Conservation (phyloP, 2,329 filamentous ascomycete species). For the Penicillium sp. region DNA sequence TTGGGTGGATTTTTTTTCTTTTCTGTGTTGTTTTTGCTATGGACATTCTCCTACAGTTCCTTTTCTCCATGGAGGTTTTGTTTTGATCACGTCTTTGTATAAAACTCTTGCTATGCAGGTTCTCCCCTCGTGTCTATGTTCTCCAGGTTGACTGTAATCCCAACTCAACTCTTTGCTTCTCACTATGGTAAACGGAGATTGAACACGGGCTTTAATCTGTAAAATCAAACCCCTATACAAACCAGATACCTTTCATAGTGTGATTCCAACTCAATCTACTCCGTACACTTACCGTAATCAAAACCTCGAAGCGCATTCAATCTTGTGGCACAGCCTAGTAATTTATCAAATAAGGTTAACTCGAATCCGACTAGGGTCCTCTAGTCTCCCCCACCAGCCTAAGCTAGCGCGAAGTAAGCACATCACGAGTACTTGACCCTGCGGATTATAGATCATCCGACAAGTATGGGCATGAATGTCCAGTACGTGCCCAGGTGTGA, state of each 20-base stretch:
- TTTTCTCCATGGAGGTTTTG: not conserved
- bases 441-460: no score
- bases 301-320: not conserved
- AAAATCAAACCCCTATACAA: no score
- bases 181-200: no score
- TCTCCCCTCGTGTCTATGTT: not conserved
- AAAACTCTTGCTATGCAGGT: constrained; percentile 4
- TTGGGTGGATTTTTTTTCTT: constrained; percentile 7
- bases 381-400: not conserved
- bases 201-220: no score
- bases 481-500: no score
- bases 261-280: no score
- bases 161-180: not conserved
- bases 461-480: no score
- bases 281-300: no score
- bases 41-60: not conserved
- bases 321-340: not conserved
- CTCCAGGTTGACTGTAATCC: not conserved
- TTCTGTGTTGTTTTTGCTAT: not conserved
- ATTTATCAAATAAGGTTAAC: not conserved
- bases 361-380: not conserved
- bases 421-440: no score
- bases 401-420: not conserved
- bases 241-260: no score
- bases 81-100: not conserved